Evolutionary conservation across 2,329 filamentous ascomycete genomes (phyloP), one percentile per base, ranked within the genome.

Genomic region (Shiraia sp.): DNA sequence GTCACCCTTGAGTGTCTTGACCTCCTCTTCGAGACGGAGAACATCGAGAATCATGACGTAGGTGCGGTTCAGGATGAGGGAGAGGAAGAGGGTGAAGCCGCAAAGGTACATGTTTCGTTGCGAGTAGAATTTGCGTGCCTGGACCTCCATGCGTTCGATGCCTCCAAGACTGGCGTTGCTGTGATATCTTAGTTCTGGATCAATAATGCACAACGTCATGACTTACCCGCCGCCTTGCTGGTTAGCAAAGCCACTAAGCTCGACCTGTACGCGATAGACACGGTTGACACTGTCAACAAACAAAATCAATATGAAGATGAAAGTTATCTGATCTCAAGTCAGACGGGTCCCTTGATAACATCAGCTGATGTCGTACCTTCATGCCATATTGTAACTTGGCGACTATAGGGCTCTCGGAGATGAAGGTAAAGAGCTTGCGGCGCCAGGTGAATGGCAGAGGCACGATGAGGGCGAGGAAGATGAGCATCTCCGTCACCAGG

Each of bases 41-140:
- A 88, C 83, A 61, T 96, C 91, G 55, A 96, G 81, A 65, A 96
- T 96, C 88, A 97, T 92, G 66, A 86, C 88, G 78, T 97, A 99
- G 67, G 93, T 99, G 68, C 93, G 92, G 85, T 99, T 97, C 69
- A 95, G 88, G 74, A 99, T 99, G 53, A 99, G 81, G 39, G 92
- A 97, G 49, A 99, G 86, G 83, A 99, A 97, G 52, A 99, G 86
- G 4, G 93, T 99, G 80, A 99, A 99, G 61, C 93, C 93, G 74
- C 93, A 97, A 49, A 99, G 90, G 77, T 99, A 99, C 93, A 99
- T 99, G 84, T 99, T 99, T 73, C 93, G 91, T 79, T 99, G 92
- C 49, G 91, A 96, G 82, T 99, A 99, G 80, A 99, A 99, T 77
- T 99, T 99, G 81, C 93, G 90, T 55, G 93, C 92, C 75, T 99